Conservation (phyloP, 345 rosid species). For the Salix suchowensis region DNA sequence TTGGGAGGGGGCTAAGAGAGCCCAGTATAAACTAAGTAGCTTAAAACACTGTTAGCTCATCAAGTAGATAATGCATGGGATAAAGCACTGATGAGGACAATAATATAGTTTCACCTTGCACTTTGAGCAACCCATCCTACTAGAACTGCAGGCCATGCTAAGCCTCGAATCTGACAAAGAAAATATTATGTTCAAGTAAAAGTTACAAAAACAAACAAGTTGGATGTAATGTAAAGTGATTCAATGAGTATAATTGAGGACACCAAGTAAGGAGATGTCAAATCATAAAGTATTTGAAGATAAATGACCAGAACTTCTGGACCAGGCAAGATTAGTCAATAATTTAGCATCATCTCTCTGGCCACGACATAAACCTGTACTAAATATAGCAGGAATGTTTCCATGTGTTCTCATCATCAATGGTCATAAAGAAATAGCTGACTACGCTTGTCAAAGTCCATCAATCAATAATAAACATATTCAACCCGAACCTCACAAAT, state of each 20-base stretch:
- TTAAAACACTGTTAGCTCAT: neutral
- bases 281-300: neutral
- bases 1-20: too few species aligned
- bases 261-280: neutral
- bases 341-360: neutral
- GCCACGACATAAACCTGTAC: too few species aligned
- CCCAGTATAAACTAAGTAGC: too few species aligned
- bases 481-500: too few species aligned
- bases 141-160: conserved; percentile 91
- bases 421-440: neutral
- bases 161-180: conserved; percentile 66
- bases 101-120: conserved; percentile 58
- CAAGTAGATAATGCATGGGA: neutral
- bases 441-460: neutral
- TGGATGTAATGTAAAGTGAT: neutral
- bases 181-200: neutral
- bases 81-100: neutral
- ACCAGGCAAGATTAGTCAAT: neutral
- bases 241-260: neutral
- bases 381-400: neutral
- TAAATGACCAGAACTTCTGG: neutral
- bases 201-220: neutral
- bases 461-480: neutral
- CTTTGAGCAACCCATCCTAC: conserved; percentile 93
- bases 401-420: neutral